Percentiles rank a stretch among this genome's conserved stretches.
Conservation (phyloP, 2,329 filamentous ascomycete species). For the Diaporthe longicolla region DNA sequence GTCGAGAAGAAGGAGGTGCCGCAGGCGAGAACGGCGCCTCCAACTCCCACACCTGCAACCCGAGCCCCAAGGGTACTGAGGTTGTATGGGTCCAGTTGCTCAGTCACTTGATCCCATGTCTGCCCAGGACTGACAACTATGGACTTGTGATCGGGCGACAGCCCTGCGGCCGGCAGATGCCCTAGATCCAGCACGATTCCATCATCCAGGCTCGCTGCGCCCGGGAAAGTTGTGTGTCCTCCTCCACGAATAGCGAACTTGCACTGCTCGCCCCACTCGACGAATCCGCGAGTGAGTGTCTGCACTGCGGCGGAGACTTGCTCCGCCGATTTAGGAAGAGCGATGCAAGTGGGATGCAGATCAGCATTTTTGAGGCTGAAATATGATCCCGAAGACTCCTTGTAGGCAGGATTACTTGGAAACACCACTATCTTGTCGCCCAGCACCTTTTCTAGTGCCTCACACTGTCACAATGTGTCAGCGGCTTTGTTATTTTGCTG, state of each 20-base stretch:
- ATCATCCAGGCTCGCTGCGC: conserved; percentile 9
- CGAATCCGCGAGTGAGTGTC: conserved; percentile 8
- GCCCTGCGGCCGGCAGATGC: background rate
- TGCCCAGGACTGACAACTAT: conserved; percentile 38
- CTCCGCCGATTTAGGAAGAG: conserved; percentile 19
- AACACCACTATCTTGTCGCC: conserved; percentile 8
- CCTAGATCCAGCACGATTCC: conserved; percentile 33
- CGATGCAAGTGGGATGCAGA: conserved; percentile 17
- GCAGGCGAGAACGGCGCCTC: conserved; percentile 40
- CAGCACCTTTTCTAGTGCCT: background rate
- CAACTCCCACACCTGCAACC: conserved; percentile 39
- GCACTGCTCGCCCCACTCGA: conserved; percentile 2
- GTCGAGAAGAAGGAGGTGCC: conserved; percentile 55
- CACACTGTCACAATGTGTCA: background rate
- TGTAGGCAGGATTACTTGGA: conserved; percentile 5
- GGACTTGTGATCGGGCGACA: conserved; percentile 19
- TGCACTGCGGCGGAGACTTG: conserved; percentile 17
- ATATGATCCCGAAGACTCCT: background rate
- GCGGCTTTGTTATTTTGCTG: background rate
- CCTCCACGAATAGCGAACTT: conserved; percentile 31
- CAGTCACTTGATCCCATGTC: conserved; percentile 37
- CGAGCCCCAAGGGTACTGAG: conserved; percentile 41
- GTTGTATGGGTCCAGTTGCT: conserved; percentile 41
- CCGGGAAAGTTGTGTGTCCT: conserved; percentile 30
- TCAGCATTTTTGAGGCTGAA: conserved; percentile 9